These are phyloP conservation scores for Populus hybrid DNA, from an alignment of 441 rosid genomes.

Conservation along the genomic window DNA sequence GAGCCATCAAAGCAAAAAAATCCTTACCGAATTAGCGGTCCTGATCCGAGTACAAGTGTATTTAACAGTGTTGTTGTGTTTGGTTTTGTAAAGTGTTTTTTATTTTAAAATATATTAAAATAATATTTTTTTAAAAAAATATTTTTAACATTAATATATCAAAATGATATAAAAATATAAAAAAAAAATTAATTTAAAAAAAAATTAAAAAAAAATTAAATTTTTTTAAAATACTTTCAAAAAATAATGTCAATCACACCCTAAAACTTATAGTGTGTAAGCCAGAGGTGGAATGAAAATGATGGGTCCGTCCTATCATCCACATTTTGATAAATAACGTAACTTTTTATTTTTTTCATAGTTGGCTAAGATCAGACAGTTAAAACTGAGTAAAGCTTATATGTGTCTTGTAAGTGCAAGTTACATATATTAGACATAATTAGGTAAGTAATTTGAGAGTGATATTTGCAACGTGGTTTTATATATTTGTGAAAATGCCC, in stretches of 20 bases:
- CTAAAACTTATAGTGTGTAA: not conserved
- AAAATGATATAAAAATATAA: accelerated
- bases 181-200: too few relatives aligned
- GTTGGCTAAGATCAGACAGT: slow-evolving; percentile 21
- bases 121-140: not conserved
- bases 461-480: slow-evolving; percentile 20
- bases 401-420: slow-evolving; percentile 33
- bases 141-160: accelerated
- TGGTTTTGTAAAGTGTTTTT: not conserved
- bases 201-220: too few relatives aligned
- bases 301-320: slow-evolving; percentile 32
- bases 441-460: slow-evolving; percentile 46
- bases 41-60: too few relatives aligned
- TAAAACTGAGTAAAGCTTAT: not conserved
- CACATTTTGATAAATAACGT: not conserved
- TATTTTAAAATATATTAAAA: too few relatives aligned
- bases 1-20: slow-evolving; percentile 16
- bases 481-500: not conserved
- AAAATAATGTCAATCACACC: too few relatives aligned
- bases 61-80: too few relatives aligned
- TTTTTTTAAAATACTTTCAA: too few relatives aligned
- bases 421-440: slow-evolving; percentile 35
- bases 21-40: slow-evolving; percentile 21
- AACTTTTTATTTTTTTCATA: not conserved
- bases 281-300: slow-evolving; percentile 26